These are phyloP conservation scores for Venturia effusa DNA, from an alignment of 2,329 filamentous ascomycete genomes.

Conservation along the genomic window DNA sequence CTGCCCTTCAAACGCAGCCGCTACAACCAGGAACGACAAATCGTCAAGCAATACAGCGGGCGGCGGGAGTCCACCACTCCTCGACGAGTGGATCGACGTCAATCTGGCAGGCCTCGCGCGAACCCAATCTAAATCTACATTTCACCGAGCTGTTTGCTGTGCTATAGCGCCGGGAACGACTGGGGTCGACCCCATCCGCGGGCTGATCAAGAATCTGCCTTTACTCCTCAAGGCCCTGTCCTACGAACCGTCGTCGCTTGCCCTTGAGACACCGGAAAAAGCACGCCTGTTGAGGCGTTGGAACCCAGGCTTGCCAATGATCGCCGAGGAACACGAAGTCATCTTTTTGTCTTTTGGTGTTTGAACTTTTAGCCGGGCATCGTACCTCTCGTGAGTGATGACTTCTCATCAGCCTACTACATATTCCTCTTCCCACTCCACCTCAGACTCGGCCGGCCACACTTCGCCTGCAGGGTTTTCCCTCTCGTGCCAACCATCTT, in stretches of 20 bases:
- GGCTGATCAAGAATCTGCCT: not conserved
- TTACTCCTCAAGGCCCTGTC: not conserved
- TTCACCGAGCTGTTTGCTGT: not conserved
- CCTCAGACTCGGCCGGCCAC: not conserved
- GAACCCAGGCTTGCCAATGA: not conserved
- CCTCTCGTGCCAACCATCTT: not conserved
- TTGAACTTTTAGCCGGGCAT: not conserved
- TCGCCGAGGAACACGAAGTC: conserved; percentile 5
- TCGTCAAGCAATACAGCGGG: conserved; percentile 1
- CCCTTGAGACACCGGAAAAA: not conserved
- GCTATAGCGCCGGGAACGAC: not conserved
- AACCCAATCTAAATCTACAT: not conserved
- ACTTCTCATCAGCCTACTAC: conserved; percentile 4
- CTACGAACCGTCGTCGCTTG: conserved; percentile 5
- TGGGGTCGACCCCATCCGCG: not conserved
- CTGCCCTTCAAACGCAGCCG: not conserved
- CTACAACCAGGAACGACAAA: conserved; percentile 2
- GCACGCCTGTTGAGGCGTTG: not conserved
- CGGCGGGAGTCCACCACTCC: conserved; percentile 1
- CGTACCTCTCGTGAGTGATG: conserved; percentile 3
- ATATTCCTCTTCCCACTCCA: not conserved
- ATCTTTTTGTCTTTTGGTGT: conserved; percentile 5
- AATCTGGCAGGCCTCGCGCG: conserved; percentile 1
- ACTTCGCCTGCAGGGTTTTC: not conserved
- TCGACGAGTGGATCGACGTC: not conserved